Evolutionary conservation across 2,329 filamentous ascomycete genomes (phyloP).

Genomic region (Stachybotrys chlorohalonatus): DNA sequence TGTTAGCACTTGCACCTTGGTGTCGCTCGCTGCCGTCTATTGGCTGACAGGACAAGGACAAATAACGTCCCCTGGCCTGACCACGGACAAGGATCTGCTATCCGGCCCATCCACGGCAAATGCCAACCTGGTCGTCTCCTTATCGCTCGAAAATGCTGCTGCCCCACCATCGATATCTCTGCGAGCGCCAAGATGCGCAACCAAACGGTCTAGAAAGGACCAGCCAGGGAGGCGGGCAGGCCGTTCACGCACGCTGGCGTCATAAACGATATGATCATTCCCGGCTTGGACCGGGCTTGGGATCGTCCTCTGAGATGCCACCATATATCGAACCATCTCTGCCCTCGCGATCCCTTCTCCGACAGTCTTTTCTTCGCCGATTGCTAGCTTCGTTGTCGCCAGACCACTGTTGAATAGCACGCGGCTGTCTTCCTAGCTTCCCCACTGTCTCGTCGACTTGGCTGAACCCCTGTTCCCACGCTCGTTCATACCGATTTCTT

Average conservation of each 20-base stretch:
- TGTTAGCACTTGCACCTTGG: too few relatives aligned
- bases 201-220: not conserved
- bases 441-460: not conserved
- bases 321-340: not conserved
- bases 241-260: not conserved
- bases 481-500: not conserved
- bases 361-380: too few relatives aligned
- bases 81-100: too few relatives aligned
- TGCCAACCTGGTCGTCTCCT: not conserved
- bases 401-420: too few relatives aligned
- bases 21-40: too few relatives aligned
- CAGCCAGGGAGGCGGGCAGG: not conserved
- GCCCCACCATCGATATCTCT: not conserved
- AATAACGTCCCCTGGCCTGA: too few relatives aligned
- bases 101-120: too few relatives aligned
- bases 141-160: not conserved
- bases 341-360: too few relatives aligned
- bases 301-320: not conserved
- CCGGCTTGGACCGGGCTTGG: not conserved
- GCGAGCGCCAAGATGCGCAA: not conserved
- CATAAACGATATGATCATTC: not conserved
- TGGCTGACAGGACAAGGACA: too few relatives aligned
- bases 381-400: too few relatives aligned
- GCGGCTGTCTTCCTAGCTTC: not conserved
- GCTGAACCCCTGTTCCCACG: not conserved